Evolutionary conservation across 129 eudicot species (phyloP), one percentile per base, ranked within the genome.

Genomic region (Chrysanthemum lavandulifolium): DNA sequence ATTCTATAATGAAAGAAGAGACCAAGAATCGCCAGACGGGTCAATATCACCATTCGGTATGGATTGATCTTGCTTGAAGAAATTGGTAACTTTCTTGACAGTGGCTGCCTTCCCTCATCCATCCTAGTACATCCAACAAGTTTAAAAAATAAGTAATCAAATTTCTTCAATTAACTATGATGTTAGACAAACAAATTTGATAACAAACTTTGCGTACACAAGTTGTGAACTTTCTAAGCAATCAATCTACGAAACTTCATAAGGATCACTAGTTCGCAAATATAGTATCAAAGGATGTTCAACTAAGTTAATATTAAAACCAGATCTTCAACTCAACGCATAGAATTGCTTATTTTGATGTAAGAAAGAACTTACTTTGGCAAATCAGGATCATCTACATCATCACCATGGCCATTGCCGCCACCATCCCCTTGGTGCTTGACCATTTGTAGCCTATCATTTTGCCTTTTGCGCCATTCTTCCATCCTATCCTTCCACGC

Each of bases 401-500:
- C 96, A 75, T 87, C 93, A 48, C 72, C 59, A 48, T 71, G 73
- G 14, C 58, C 74, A 29, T 84, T 73, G 40, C 82, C 86, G 47
- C 84, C 85, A 53, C 75, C 80, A 15, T 67, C 85, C 45, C 95
- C 96, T 79, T 88, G 81, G 60, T 92, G 98, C 83, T 77, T 87
- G 62, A 92, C 88, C 85, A 92, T 83, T 76, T 87, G 98, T 23
- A 92, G 94, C 71, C 73, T 92, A n/a, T 89, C 98, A 72, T 80
- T 85, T 76, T 92, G 98, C 82, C 91, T 80, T 76, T 57, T 92
- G 82, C 90, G 87, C 98, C 98, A 92, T 57, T 92, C 98, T 61
- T 92, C 98, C 98, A 92, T 92, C 76, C 98, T 83, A 77, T 92
- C 98, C 82, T 92, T 92, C 98, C 98, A 92, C 2, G 98, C 98